Evolutionary conservation across 2,329 filamentous ascomycete genomes (phyloP).

Genomic region (Fusarium keratoplasticum): DNA sequence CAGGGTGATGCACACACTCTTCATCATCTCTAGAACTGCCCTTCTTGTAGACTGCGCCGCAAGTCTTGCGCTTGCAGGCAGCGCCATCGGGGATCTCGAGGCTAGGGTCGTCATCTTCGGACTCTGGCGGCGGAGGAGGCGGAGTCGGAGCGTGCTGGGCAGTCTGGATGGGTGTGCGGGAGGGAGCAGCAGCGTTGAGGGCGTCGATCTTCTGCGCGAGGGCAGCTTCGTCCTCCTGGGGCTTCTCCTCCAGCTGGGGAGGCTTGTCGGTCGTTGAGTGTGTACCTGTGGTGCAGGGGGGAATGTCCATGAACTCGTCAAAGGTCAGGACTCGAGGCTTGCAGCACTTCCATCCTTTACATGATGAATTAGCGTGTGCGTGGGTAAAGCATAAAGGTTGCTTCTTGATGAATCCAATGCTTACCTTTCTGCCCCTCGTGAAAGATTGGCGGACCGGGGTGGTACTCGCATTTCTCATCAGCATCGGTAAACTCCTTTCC

Average conservation of each 20-base stretch:
- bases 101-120: conserved; percentile 86
- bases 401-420: neutral
- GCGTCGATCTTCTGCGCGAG: conserved; percentile 64
- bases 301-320: conserved; percentile 94
- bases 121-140: conserved; percentile 76
- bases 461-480: conserved; percentile 88
- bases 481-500: conserved; percentile 87
- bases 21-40: conserved; percentile 74
- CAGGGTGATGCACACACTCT: conserved; percentile 89
- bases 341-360: conserved; percentile 97
- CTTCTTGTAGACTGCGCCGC: conserved; percentile 74
- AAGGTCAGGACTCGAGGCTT: conserved; percentile 97
- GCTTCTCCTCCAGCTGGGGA: conserved; percentile 70
- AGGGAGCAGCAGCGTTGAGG: conserved; percentile 60
- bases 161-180: conserved; percentile 53
- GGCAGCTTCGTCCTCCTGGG: conserved; percentile 55
- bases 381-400: neutral
- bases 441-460: conserved; percentile 93
- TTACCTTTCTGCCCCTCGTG: conserved; percentile 98
- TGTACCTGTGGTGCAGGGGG: conserved; percentile 91
- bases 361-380: neutral
- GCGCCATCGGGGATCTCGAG: conserved; percentile 79
- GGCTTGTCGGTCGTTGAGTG: conserved; percentile 87
- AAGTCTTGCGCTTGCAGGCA: conserved; percentile 82
- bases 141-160: conserved; percentile 62